Conservation (phyloP, 2,329 filamentous ascomycete species). For the Ophiostoma quercus region DNA sequence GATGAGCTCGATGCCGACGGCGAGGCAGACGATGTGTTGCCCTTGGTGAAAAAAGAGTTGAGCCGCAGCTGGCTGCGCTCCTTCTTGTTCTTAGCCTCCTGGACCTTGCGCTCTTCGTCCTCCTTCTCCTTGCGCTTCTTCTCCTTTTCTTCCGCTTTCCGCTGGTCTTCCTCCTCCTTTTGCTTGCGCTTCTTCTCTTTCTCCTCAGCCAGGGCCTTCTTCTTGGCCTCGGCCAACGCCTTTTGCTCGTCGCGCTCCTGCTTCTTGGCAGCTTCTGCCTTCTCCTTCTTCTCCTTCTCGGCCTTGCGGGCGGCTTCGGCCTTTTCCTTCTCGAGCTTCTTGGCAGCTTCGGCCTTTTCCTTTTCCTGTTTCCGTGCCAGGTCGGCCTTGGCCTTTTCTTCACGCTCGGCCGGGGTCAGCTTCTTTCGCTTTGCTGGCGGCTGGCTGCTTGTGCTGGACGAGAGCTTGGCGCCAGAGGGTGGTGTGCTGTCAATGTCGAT, state of each 20-base stretch:
- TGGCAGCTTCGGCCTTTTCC: slow-evolving; percentile 32
- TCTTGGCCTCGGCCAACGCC: slow-evolving; percentile 38
- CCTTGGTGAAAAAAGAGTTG: slow-evolving; percentile 43
- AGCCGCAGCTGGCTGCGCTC: slow-evolving; percentile 46
- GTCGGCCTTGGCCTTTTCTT: slow-evolving; percentile 38
- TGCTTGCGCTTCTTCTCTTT: slow-evolving; percentile 37
- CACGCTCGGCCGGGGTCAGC: slow-evolving; percentile 40
- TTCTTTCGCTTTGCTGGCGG: slow-evolving; percentile 43
- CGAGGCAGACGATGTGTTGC: slow-evolving; percentile 13
- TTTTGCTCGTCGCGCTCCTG: slow-evolving; percentile 35
- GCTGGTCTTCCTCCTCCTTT: slow-evolving; percentile 36
- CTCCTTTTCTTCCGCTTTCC: slow-evolving; percentile 38
- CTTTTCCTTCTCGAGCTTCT: slow-evolving; percentile 30
- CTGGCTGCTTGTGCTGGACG: neutral
- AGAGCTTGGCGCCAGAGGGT: neutral
- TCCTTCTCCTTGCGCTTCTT: slow-evolving; percentile 49
- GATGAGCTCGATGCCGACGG: slow-evolving; percentile 2
- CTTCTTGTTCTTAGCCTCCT: slow-evolving; percentile 47
- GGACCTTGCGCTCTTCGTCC: slow-evolving; percentile 43
- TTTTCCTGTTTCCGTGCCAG: slow-evolving; percentile 35
- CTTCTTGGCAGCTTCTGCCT: slow-evolving; percentile 33
- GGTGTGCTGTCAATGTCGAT: slow-evolving; percentile 23
- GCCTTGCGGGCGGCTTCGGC: slow-evolving; percentile 36
- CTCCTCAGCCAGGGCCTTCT: slow-evolving; percentile 32
- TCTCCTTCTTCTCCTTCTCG: slow-evolving; percentile 33